These are phyloP conservation scores for Scytalidium lignicola DNA, from an alignment of 2,329 filamentous ascomycete genomes.

Conservation along the genomic window DNA sequence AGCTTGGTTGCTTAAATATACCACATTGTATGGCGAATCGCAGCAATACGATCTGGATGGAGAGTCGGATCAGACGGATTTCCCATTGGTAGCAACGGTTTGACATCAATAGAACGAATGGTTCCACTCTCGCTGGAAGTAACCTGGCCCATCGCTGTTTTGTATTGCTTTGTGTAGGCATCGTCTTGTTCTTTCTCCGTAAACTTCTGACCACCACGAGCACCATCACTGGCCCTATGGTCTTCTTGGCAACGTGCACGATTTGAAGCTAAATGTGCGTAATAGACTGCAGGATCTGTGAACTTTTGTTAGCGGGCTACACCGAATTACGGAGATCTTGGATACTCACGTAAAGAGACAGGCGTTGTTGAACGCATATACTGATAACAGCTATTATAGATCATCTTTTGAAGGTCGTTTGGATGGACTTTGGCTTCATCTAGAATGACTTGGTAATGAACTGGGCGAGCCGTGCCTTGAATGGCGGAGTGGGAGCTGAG, in stretches of 20 bases:
- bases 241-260: conserved; percentile 73
- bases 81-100: conserved; percentile 23
- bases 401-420: conserved; percentile 74
- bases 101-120: conserved; percentile 10
- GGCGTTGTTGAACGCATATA: conserved; percentile 90
- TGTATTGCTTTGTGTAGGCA: conserved; percentile 3
- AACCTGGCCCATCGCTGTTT: conserved; percentile 2
- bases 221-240: conserved; percentile 38
- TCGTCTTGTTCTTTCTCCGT: conserved; percentile 21
- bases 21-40: conserved; percentile 27
- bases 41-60: conserved; percentile 3
- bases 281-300: conserved; percentile 79
- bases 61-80: conserved; percentile 9
- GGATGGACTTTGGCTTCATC: conserved; percentile 70
- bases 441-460: conserved; percentile 83
- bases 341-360: conserved; percentile 53
- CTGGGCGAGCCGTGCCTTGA: conserved; percentile 88
- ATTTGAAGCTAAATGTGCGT: conserved; percentile 82
- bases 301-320: conserved; percentile 17
- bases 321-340: conserved; percentile 35
- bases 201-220: conserved; percentile 38
- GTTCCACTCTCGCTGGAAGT: conserved; percentile 18
- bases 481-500: conserved; percentile 70
- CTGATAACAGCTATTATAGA: conserved; percentile 93
- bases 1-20: conserved; percentile 21